Conservation (phyloP, 148 eudicot genomes). For the Rhododendron griersonianum region DNA sequence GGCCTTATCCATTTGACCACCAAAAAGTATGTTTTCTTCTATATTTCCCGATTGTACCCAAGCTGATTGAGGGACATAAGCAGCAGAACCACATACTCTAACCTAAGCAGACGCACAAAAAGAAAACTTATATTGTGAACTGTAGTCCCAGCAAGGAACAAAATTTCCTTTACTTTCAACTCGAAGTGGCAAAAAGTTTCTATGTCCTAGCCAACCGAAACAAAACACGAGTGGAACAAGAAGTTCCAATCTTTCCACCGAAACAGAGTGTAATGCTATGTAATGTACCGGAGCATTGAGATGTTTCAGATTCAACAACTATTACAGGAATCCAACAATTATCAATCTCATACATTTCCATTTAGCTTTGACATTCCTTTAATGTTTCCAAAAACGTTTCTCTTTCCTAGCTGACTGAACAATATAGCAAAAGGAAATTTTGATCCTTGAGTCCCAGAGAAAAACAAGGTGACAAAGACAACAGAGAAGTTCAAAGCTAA, state of each 20-base stretch:
- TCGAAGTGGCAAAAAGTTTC: background rate
- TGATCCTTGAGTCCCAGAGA: background rate
- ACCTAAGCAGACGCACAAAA: constrained; percentile 25
- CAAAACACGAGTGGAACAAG: background rate
- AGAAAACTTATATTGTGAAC: background rate
- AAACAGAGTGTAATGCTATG: background rate
- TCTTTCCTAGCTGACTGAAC: background rate
- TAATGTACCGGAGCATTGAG: background rate
- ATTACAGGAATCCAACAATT: background rate
- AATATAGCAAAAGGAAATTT: background rate
- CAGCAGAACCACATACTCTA: too few relatives aligned
- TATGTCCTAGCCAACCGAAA: background rate
- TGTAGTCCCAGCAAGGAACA: background rate
- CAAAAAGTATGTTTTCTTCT: too few relatives aligned
- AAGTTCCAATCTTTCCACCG: background rate
- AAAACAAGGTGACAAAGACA: constrained; percentile 3
- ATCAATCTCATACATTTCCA: background rate
- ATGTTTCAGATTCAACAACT: background rate
- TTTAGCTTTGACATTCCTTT: background rate
- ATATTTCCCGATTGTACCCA: too few relatives aligned
- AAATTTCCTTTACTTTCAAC: background rate
- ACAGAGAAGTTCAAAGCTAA: constrained; percentile 5
- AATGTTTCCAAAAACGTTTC: background rate
- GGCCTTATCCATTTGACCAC: too few relatives aligned
- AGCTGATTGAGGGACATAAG: too few relatives aligned